These are phyloP conservation scores for Creolimax fragrantissima DNA, from an alignment of 78 protist genomes.

Conservation along the genomic window DNA sequence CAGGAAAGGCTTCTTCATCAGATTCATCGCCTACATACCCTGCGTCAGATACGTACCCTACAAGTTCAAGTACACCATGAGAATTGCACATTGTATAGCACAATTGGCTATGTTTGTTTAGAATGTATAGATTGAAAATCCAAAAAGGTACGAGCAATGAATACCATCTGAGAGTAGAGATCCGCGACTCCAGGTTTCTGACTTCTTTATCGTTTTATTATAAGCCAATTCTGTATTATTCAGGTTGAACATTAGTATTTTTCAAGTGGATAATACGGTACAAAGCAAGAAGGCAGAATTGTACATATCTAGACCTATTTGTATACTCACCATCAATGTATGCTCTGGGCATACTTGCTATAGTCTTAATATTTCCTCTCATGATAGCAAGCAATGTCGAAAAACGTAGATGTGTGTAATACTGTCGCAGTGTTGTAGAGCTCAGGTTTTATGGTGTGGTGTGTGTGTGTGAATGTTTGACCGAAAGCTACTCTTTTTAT, in stretches of 20 bases:
- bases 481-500: too few species aligned
- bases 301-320: neutral
- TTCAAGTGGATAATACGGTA: neutral
- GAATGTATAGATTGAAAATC: neutral
- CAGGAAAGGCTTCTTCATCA: neutral
- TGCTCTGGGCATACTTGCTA: neutral
- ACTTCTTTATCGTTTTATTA: neutral
- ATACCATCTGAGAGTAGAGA: neutral
- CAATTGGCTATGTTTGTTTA: neutral
- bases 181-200: neutral
- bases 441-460: too few species aligned
- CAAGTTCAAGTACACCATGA: neutral
- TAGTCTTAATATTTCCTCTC: neutral
- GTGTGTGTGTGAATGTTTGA: too few species aligned
- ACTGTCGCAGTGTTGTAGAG: too few species aligned
- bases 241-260: neutral
- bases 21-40: neutral
- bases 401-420: too few species aligned
- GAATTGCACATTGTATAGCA: neutral
- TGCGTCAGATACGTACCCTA: neutral
- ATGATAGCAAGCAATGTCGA: too few species aligned
- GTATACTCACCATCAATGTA: neutral
- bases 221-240: neutral
- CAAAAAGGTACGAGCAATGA: neutral
- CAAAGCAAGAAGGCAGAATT: neutral